Conservation (phyloP, 1,284 basidiomycete species). For the Ustilago loliicola region DNA sequence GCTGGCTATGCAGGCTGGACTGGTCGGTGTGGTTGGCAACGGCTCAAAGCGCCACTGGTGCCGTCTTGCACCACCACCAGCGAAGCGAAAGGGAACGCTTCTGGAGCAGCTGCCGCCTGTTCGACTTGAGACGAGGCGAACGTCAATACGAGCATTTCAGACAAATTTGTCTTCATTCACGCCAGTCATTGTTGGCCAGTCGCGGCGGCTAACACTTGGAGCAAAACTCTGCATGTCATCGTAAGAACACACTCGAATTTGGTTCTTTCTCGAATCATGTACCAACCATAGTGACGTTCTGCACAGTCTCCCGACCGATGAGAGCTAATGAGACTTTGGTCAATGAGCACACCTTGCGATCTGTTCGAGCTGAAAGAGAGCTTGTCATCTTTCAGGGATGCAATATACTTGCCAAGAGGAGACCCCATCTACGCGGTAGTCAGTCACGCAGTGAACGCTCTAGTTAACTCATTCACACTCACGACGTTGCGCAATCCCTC, state of each 20-base stretch:
- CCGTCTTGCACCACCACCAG: slow-evolving; percentile 26
- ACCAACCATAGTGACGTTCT: background rate
- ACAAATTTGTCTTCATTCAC: background rate
- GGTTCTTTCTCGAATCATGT: background rate
- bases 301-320: background rate
- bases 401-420: background rate
- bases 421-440: background rate
- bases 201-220: no score
- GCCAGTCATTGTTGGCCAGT: no score
- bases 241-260: background rate
- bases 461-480: no score
- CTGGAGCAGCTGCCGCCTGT: background rate
- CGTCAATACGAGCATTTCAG: background rate
- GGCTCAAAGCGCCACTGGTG: slow-evolving; percentile 31
- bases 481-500: background rate
- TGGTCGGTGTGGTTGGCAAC: slow-evolving; percentile 67
- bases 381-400: background rate
- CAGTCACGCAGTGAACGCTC: no score
- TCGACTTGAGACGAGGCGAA: background rate
- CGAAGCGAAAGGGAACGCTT: slow-evolving; percentile 19
- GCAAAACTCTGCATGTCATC: background rate
- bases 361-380: background rate
- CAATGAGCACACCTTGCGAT: no score
- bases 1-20: slow-evolving; percentile 75
- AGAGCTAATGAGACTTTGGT: background rate